phyloP scores from a whole-genome alignment of 345 rosid genomes.

The Raphanus raphanistrum region DNA sequence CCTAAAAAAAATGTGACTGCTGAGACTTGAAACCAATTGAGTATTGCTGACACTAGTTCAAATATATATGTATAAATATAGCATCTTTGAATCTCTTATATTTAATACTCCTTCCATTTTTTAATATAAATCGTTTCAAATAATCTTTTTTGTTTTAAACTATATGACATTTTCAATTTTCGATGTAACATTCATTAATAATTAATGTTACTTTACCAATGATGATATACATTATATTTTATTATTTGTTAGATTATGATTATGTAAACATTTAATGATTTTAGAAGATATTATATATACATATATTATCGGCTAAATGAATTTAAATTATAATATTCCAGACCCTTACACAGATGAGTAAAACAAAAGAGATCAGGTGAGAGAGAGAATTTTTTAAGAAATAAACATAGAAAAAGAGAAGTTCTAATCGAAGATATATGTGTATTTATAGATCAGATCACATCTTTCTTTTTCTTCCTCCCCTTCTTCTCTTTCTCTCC shows the following conservation, averaged over 20 bases:
- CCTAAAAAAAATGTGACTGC: background rate
- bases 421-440: conserved; percentile 21
- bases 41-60: background rate
- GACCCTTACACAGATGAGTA: conserved; percentile 13
- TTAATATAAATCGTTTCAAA: too few species aligned
- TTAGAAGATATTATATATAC: background rate
- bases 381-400: conserved; percentile 11
- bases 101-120: background rate
- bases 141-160: too few species aligned
- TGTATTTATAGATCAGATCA: conserved; percentile 29
- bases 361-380: background rate
- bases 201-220: too few species aligned
- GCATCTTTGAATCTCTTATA: background rate
- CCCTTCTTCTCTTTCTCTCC: background rate
- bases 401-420: conserved; percentile 24
- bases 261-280: background rate
- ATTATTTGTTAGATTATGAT: too few species aligned
- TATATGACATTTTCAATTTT: too few species aligned
- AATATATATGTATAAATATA: too few species aligned
- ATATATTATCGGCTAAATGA: conserved; percentile 3
- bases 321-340: conserved; percentile 15
- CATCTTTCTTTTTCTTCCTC: conserved; percentile 18
- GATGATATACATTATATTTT: too few species aligned
- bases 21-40: background rate
- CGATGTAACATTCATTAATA: too few species aligned